A percentile compares a stretch with the other conserved stretches of the same genome.
phyloP scores from a whole-genome alignment of 768 basidiomycete species.

The Pseudohyphozyma bogoriensis region DNA sequence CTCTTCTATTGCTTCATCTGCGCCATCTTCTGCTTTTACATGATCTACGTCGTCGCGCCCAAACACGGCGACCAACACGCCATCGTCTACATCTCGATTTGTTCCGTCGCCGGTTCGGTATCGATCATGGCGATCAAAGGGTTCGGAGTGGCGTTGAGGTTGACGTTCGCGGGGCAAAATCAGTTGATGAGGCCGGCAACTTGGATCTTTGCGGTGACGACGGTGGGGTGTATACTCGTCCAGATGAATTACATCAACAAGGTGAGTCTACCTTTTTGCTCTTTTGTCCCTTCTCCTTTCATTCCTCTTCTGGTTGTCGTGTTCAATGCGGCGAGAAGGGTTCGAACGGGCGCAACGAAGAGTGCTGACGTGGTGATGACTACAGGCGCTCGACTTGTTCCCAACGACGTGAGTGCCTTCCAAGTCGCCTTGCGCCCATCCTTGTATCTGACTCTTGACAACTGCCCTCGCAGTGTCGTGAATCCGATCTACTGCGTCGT shows the following conservation, averaged over 20 bases:
- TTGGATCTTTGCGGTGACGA: conserved; percentile 84
- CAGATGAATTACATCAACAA: conserved; percentile 85
- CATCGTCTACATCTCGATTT: conserved; percentile 87
- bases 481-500: not conserved
- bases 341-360: too few species aligned
- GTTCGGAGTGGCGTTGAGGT: conserved; percentile 90
- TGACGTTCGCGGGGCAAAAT: conserved; percentile 85
- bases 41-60: conserved; percentile 79
- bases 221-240: conserved; percentile 63
- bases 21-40: conserved; percentile 64
- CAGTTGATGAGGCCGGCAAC: conserved; percentile 91
- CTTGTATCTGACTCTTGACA: too few species aligned
- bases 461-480: not conserved
- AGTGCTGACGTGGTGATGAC: too few species aligned
- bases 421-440: too few species aligned
- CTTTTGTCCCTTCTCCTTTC: too few species aligned
- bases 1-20: conserved; percentile 80
- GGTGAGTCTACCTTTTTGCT: not conserved
- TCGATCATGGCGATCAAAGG: conserved; percentile 99
- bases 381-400: too few species aligned
- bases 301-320: not conserved
- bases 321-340: too few species aligned
- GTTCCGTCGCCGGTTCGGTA: conserved; percentile 87
- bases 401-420: too few species aligned
- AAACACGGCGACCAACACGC: conserved; percentile 79